phyloP scores from a whole-genome alignment of 345 rosid species.

The Syzygium oleosum region DNA sequence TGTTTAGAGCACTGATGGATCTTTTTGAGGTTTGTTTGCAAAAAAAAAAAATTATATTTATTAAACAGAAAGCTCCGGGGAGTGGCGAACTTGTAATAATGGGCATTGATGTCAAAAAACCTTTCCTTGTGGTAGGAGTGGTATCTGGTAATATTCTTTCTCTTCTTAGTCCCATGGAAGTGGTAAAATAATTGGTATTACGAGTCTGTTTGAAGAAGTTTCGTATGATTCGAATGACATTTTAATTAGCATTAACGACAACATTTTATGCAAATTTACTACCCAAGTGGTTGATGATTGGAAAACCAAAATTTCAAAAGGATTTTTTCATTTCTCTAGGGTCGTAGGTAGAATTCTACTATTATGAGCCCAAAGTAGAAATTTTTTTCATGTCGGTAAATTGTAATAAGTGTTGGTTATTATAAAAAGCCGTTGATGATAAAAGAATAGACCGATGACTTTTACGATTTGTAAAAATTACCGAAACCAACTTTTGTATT shows the following conservation, averaged over 20 bases:
- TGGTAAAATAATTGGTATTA: neutral
- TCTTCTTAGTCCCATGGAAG: neutral
- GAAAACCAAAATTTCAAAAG: no score
- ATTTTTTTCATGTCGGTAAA: no score
- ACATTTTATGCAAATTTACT: neutral
- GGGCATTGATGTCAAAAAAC: slow-evolving; percentile 23
- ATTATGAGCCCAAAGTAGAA: no score
- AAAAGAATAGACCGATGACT: neutral
- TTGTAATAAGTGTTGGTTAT: no score
- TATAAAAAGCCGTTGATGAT: neutral
- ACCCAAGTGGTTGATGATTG: neutral
- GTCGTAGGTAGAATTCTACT: no score
- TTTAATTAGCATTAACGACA: no score
- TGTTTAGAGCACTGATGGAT: neutral
- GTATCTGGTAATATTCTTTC: slow-evolving; percentile 21
- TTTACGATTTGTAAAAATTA: neutral
- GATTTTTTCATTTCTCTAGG: no score
- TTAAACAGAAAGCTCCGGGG: slow-evolving; percentile 27
- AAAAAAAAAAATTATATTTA: neutral
- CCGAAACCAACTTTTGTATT: neutral
- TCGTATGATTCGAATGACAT: neutral
- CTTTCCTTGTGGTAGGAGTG: slow-evolving; percentile 28
- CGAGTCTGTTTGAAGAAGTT: neutral
- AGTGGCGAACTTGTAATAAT: slow-evolving; percentile 31
- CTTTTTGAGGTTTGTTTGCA: neutral